Evolutionary conservation across 257 asterid genomes (phyloP), one percentile per base, ranked within the genome.

Genomic region (Solanum chmielewskii): DNA sequence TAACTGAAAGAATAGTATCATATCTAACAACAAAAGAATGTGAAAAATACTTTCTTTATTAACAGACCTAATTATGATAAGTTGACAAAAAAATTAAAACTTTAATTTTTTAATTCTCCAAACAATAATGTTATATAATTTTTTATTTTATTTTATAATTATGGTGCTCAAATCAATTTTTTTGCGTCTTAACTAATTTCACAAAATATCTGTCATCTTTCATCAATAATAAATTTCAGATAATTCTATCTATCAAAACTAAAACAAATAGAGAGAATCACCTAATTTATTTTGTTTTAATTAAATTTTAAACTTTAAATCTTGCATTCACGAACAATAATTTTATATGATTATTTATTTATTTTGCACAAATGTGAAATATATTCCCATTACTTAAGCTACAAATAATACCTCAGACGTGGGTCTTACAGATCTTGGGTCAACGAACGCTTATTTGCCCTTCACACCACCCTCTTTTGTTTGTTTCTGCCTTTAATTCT

Each of bases 401-500:
- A 84, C 91, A 89, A 83, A 89, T 81, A 81, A 87, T 89, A 89
- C 91, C 88, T 89, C 88, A 91, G 92, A 89, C 94, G 91, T 92
- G 93, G 92, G 89, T 84, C 85, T 33, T 90, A 87, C 92, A 90
- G 89, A 89, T 86, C 85, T 89, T 47, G 87, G 87, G 93, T 92
- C 94, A 92, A 92, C 91, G 78, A 85, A 85, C 68, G 76, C 90
- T 86, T 87, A 73, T 92, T 90, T 90, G 56, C 83, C 93, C 81
- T 83, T 90, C 87, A 89, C 91, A 87, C 90, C 83, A 89, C 91
- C 82, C 83, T 88, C 85, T 66, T 83, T 83, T 11, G 39, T 80
- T 20, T 74, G 83, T 33, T 75, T 69, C 9, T 69, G 45, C n/a
- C 69, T 31, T 11, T 31, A 47, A 18, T 81, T 49, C 35, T 27